phyloP scores from a whole-genome alignment of 345 rosid species.

The Eucalyptus tenuipes region DNA sequence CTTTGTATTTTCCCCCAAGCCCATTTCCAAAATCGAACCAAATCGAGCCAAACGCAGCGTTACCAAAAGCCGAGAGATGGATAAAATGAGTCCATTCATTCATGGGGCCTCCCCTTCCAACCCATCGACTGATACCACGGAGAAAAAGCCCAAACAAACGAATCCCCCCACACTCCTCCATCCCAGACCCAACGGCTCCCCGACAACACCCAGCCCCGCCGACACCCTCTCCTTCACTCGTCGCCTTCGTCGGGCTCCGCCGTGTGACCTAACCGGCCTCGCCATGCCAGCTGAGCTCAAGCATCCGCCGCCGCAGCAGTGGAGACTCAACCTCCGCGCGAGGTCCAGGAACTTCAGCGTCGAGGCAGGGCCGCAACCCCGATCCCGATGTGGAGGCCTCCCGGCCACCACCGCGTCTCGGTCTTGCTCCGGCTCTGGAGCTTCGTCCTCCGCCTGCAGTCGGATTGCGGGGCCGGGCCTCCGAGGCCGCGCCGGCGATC shows the following conservation, averaged over 20 bases:
- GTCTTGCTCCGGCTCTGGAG: neutral
- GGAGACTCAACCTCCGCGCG: neutral
- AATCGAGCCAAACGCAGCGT: no score
- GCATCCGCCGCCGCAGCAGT: neutral
- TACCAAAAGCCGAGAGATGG: neutral
- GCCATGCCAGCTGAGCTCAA: neutral
- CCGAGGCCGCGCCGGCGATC: neutral
- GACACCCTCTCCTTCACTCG: neutral
- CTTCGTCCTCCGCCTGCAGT: neutral
- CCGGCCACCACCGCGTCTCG: neutral
- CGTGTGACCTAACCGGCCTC: neutral
- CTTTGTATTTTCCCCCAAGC: rapidly evolving
- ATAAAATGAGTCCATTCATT: neutral
- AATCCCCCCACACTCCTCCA: rapidly evolving
- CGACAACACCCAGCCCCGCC: neutral
- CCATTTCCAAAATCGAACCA: no score
- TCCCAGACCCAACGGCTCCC: neutral
- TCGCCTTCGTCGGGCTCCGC: neutral
- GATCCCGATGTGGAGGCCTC: neutral
- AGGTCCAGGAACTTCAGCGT: neutral
- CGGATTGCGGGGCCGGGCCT: neutral
- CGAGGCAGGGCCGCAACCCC: neutral
- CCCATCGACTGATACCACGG: neutral
- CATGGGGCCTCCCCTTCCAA: neutral
- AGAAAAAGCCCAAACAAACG: neutral